These are phyloP conservation scores for Podospora sp. DNA, from an alignment of 495 filamentous ascomycete genomes.

Conservation along the genomic window DNA sequence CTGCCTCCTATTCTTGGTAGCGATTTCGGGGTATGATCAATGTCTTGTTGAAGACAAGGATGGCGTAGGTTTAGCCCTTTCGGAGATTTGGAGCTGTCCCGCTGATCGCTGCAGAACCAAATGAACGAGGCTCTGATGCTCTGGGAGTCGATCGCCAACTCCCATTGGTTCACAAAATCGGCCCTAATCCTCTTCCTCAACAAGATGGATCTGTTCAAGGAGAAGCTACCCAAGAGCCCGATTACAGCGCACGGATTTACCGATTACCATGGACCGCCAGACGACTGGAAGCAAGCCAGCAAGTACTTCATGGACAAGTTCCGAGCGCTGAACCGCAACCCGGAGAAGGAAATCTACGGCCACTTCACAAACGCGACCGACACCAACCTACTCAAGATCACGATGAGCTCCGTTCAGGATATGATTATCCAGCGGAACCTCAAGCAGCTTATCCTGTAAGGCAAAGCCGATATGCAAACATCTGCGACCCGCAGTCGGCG, in stretches of 20 bases:
- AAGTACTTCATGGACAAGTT: conserved; percentile 93
- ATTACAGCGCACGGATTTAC: conserved; percentile 88
- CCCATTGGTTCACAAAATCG: conserved; percentile 95
- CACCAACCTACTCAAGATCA: conserved; percentile 93
- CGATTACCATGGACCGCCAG: conserved; percentile 68
- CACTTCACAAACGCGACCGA: conserved; percentile 95
- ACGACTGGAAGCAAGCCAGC: conserved; percentile 62
- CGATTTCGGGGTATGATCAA: conserved; percentile 96
- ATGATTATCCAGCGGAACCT: conserved; percentile 99
- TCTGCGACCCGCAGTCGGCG: not conserved
- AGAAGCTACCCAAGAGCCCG: conserved; percentile 77
- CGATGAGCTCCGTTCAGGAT: conserved; percentile 95
- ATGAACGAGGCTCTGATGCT: conserved; percentile 99
- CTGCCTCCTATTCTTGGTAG: conserved; percentile 89
- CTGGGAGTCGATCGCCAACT: conserved; percentile 96
- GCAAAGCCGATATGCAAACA: conserved; percentile 6
- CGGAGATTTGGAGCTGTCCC: not conserved
- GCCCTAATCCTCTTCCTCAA: conserved; percentile 98
- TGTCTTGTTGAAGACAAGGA: conserved; percentile 97
- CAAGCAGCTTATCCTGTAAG: conserved; percentile 89
- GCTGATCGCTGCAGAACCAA: conserved; percentile 74
- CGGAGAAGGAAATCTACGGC: conserved; percentile 87
- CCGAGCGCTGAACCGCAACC: conserved; percentile 79
- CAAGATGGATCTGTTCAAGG: conserved; percentile 97
- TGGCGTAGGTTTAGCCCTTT: conserved; percentile 64